A percentile compares a stretch with the other conserved stretches of the same genome.
phyloP scores from a whole-genome alignment of 371 early-diverging fungal genomes.

The Circinella minor region DNA sequence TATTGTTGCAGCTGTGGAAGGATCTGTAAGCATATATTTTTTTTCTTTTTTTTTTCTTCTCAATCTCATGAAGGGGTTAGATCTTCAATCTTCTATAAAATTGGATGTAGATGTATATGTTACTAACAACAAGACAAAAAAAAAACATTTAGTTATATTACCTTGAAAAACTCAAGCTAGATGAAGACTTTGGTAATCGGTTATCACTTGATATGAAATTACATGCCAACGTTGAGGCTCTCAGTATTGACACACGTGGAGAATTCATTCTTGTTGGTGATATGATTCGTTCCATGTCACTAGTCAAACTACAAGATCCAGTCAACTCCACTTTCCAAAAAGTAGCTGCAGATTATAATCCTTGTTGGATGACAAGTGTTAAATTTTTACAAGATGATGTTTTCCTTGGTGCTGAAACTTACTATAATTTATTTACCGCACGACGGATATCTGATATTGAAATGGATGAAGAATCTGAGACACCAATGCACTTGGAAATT shows the following conservation, averaged over 20 bases:
- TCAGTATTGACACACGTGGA: constrained; percentile 65
- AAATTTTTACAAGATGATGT: constrained; percentile 65
- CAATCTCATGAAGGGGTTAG: too few species aligned
- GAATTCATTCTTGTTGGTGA: constrained; percentile 87
- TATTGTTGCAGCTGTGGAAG: constrained; percentile 57
- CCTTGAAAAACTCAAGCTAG: constrained; percentile 31
- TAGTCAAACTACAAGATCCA: constrained; percentile 56
- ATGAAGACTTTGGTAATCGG: constrained; percentile 28
- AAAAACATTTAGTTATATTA: constrained; percentile 29
- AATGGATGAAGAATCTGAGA: constrained; percentile 17
- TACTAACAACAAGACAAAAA: too few species aligned
- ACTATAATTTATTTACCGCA: constrained; percentile 66
- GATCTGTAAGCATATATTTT: constrained; percentile 43
- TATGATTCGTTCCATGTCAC: constrained; percentile 78
- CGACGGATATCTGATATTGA: constrained; percentile 45
- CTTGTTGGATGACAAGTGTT: constrained; percentile 74
- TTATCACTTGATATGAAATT: constrained; percentile 34
- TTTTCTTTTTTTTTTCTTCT: neutral
- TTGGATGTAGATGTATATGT: too few species aligned
- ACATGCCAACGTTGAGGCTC: constrained; percentile 63
- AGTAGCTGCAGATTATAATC: constrained; percentile 65
- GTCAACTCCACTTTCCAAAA: constrained; percentile 47
- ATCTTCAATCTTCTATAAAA: too few species aligned
- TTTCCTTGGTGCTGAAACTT: constrained; percentile 68
- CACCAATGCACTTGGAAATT: constrained; percentile 55